phyloP scores from a whole-genome alignment of 306 rosid genomes.

The Cucurbita argyrosperma region DNA sequence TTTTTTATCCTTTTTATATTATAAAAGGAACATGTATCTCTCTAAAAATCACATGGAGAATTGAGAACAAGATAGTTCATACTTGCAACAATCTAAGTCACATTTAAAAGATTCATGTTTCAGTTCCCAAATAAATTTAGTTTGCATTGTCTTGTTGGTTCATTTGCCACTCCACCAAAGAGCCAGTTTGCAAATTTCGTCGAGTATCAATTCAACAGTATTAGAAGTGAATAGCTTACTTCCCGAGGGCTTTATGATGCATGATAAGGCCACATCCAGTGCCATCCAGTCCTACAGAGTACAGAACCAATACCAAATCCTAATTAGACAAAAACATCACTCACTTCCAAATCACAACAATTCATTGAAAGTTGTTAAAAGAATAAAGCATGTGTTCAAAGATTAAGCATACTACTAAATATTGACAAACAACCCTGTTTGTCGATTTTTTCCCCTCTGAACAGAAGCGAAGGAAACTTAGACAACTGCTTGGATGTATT shows the following conservation, averaged over 20 bases:
- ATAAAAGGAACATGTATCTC: too few species aligned
- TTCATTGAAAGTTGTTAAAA: neutral
- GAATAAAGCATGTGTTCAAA: neutral
- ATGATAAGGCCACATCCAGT: slow-evolving; percentile 78
- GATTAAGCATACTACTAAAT: neutral
- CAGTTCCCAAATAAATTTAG: neutral
- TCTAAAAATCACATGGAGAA: too few species aligned
- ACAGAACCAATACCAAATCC: slow-evolving; percentile 13
- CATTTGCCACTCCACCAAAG: neutral
- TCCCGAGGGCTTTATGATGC: slow-evolving; percentile 92
- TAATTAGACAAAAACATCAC: slow-evolving; percentile 2
- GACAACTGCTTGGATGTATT: neutral
- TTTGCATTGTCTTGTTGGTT: neutral
- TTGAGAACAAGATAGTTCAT: too few species aligned
- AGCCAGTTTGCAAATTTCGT: neutral
- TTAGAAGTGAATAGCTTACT: slow-evolving; percentile 27
- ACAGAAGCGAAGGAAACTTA: neutral
- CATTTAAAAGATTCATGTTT: too few species aligned
- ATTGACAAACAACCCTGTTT: neutral
- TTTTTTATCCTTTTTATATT: too few species aligned
- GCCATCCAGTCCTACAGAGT: slow-evolving; percentile 65
- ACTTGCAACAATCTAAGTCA: too few species aligned
- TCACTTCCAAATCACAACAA: neutral
- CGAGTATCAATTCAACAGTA: neutral
- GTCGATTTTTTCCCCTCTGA: neutral